A percentile compares a stretch with the other conserved stretches of the same genome.
phyloP scores from a whole-genome alignment of 129 eudicot species.

The Solidago caesia region DNA sequence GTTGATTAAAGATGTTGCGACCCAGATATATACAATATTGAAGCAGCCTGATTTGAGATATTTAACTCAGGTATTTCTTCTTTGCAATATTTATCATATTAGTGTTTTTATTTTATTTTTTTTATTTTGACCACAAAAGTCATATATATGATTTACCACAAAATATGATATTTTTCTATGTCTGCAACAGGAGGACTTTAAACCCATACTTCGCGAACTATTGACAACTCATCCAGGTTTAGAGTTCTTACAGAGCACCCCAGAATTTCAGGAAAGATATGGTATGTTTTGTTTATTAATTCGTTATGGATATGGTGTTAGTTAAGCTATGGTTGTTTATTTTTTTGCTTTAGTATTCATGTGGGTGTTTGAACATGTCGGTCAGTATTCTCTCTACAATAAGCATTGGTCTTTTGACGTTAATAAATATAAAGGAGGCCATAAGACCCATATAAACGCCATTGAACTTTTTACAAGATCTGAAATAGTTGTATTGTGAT shows the following conservation, averaged over 20 bases:
- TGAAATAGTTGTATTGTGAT: neutral
- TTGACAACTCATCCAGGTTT: slow-evolving; percentile 92
- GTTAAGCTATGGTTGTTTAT: neutral
- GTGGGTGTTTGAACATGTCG: neutral
- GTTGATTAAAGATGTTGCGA: slow-evolving; percentile 73
- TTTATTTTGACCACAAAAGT: neutral
- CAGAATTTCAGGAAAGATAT: slow-evolving; percentile 97
- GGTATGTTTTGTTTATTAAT: slow-evolving; percentile 39
- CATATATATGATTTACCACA: neutral
- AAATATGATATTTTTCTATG: neutral
- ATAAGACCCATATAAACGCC: neutral
- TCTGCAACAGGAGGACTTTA: slow-evolving; percentile 74
- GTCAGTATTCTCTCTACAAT: neutral
- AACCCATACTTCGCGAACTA: slow-evolving; percentile 86
- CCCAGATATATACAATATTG: slow-evolving; percentile 69
- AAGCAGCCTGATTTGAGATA: slow-evolving; percentile 72
- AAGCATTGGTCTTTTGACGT: neutral
- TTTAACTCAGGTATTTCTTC: slow-evolving; percentile 60
- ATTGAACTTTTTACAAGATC: neutral
- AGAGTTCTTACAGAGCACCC: slow-evolving; percentile 88
- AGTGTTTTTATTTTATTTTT: neutral
- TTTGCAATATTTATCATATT: neutral
- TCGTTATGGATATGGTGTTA: neutral
- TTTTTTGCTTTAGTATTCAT: neutral
- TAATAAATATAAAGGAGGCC: neutral